phyloP scores from a whole-genome alignment of 2,329 filamentous ascomycete species.

The Aspergillus sp. region DNA sequence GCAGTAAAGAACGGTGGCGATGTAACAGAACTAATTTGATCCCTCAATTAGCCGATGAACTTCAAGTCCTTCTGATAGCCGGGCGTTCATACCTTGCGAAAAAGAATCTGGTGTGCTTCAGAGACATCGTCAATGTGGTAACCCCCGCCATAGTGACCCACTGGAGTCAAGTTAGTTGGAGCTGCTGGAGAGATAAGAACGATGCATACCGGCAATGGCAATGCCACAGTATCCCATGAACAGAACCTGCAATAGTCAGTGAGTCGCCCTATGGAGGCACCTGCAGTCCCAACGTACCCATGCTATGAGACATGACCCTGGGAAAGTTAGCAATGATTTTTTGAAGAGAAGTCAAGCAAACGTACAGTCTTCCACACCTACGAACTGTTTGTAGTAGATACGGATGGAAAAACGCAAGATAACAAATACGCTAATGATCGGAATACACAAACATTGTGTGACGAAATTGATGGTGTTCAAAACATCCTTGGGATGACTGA shows the following conservation, averaged over 20 bases:
- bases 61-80: not conserved
- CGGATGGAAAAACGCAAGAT: constrained; percentile 35
- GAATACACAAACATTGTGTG: constrained; percentile 41
- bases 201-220: constrained; percentile 29
- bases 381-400: constrained; percentile 32
- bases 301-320: constrained; percentile 19
- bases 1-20: constrained; percentile 44
- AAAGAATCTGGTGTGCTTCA: constrained; percentile 22
- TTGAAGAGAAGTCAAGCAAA: not conserved
- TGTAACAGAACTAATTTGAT: constrained; percentile 33
- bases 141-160: constrained; percentile 40
- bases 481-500: constrained; percentile 28
- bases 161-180: constrained; percentile 15
- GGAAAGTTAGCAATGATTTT: not conserved
- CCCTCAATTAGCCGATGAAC: not conserved
- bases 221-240: constrained; percentile 40
- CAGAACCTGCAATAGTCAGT: constrained; percentile 20
- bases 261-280: not conserved
- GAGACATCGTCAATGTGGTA: constrained; percentile 33
- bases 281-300: constrained; percentile 22
- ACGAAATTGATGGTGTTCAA: constrained; percentile 37
- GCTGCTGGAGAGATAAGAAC: not conserved
- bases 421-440: constrained; percentile 36
- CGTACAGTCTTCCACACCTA: constrained; percentile 40
- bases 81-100: constrained; percentile 27